phyloP scores from a whole-genome alignment of 1,284 basidiomycete species.

The Moesziomyces globuligerus region DNA sequence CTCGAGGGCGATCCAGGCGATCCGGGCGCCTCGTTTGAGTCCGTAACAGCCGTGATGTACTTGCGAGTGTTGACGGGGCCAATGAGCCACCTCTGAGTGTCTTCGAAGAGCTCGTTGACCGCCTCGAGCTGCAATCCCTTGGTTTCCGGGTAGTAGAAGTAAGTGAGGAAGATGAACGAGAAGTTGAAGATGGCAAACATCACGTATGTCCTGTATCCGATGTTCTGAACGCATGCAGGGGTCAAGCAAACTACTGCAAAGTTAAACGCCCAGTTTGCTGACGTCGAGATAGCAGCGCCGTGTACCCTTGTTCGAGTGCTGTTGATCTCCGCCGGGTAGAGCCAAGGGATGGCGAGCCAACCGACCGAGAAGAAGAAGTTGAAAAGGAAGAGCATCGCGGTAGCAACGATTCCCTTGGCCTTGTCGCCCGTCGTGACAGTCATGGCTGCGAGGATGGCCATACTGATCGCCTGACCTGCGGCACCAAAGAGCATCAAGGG shows the following conservation, averaged over 20 bases:
- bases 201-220: constrained; percentile 71
- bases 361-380: constrained; percentile 77
- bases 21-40: too few relatives aligned
- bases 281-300: constrained; percentile 61
- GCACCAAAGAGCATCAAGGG: constrained; percentile 77
- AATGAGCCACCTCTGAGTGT: too few relatives aligned
- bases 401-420: constrained; percentile 68
- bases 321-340: constrained; percentile 67
- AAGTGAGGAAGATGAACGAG: constrained; percentile 64
- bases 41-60: too few relatives aligned
- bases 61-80: too few relatives aligned
- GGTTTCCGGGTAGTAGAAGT: constrained; percentile 66
- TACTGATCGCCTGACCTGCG: constrained; percentile 73
- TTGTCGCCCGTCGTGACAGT: constrained; percentile 70
- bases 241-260: constrained; percentile 73
- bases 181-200: constrained; percentile 65
- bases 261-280: constrained; percentile 59
- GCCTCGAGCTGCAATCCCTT: constrained; percentile 32
- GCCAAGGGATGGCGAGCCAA: constrained; percentile 76
- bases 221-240: constrained; percentile 69
- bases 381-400: constrained; percentile 75
- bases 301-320: constrained; percentile 65
- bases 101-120: too few relatives aligned
- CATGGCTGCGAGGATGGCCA: constrained; percentile 71
- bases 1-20: too few relatives aligned